Conservation (phyloP, 2,329 filamentous ascomycete genomes). For the Helminthosporium solani region DNA sequence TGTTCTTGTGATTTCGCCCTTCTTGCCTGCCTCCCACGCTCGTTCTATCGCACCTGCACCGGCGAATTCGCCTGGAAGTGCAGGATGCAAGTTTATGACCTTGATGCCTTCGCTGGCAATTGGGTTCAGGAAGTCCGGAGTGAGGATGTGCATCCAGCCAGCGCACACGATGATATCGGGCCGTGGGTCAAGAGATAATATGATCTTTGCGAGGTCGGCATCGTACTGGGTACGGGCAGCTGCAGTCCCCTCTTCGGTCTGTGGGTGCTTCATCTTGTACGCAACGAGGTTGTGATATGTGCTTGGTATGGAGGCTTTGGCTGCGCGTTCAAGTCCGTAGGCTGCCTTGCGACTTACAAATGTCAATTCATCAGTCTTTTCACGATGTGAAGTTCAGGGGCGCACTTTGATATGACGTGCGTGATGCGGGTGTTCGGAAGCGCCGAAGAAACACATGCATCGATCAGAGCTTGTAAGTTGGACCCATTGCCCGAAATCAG, state of each 20-base stretch:
- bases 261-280: constrained; percentile 67
- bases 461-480: constrained; percentile 77
- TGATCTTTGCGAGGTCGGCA: constrained; percentile 67
- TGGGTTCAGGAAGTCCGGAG: constrained; percentile 67
- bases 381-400: not conserved
- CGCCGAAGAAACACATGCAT: constrained; percentile 53
- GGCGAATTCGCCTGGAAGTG: constrained; percentile 71
- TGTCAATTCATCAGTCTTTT: not conserved
- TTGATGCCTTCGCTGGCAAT: constrained; percentile 61
- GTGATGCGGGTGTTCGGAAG: constrained; percentile 57
- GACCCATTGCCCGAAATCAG: constrained; percentile 65
- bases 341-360: constrained; percentile 53
- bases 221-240: constrained; percentile 69
- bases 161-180: constrained; percentile 76
- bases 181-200: constrained; percentile 57
- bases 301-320: constrained; percentile 64
- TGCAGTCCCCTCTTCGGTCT: constrained; percentile 46
- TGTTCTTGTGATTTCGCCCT: constrained; percentile 65
- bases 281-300: constrained; percentile 79
- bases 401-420: constrained; percentile 60
- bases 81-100: constrained; percentile 82
- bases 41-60: constrained; percentile 76
- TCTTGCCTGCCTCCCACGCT: constrained; percentile 71
- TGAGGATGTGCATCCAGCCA: constrained; percentile 86
- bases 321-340: constrained; percentile 63